Percentiles rank a stretch among this genome's conserved stretches.
These are phyloP conservation scores for Daedalea quercina DNA, from an alignment of 768 basidiomycete species.

Conservation along the genomic window DNA sequence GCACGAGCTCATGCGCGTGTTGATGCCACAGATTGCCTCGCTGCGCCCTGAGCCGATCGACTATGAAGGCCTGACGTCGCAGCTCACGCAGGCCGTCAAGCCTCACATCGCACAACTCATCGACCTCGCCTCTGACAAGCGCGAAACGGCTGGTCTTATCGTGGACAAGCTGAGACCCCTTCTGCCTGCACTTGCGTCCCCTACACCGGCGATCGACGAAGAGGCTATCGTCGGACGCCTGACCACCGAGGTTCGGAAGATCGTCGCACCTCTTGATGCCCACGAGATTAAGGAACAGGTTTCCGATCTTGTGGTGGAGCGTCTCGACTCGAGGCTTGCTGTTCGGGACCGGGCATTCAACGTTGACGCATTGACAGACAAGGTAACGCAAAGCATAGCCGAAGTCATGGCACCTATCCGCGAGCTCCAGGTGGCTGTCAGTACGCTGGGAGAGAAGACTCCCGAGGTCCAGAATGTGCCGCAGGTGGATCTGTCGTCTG, in stretches of 20 bases:
- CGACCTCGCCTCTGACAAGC: conserved; percentile 82
- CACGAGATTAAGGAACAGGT: conserved; percentile 89
- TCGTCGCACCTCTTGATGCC: conserved; percentile 71
- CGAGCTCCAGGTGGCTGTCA: conserved; percentile 15
- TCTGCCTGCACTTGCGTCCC: conserved; percentile 36
- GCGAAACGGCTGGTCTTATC: conserved; percentile 80
- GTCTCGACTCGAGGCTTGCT: conserved; percentile 73
- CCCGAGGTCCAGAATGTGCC: background rate
- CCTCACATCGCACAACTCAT: conserved; percentile 86
- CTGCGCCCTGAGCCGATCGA: conserved; percentile 65
- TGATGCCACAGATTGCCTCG: conserved; percentile 56
- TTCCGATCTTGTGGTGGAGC: conserved; percentile 81
- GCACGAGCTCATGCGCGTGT: conserved; percentile 48
- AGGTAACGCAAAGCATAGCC: conserved; percentile 47
- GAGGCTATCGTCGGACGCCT: conserved; percentile 53
- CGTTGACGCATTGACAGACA: conserved; percentile 48
- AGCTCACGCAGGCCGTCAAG: conserved; percentile 79
- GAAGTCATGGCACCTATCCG: conserved; percentile 32
- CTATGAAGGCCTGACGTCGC: conserved; percentile 68
- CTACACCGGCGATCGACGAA: conserved; percentile 37
- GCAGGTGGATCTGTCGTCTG: conserved; percentile 10
- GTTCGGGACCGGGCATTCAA: conserved; percentile 70
- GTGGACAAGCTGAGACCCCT: conserved; percentile 66
- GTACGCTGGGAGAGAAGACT: conserved; percentile 7
- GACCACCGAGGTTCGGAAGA: conserved; percentile 60